Evolutionary conservation across 768 basidiomycete species (phyloP), one percentile per base, ranked within the genome.

Genomic region (Vararia minispora): DNA sequence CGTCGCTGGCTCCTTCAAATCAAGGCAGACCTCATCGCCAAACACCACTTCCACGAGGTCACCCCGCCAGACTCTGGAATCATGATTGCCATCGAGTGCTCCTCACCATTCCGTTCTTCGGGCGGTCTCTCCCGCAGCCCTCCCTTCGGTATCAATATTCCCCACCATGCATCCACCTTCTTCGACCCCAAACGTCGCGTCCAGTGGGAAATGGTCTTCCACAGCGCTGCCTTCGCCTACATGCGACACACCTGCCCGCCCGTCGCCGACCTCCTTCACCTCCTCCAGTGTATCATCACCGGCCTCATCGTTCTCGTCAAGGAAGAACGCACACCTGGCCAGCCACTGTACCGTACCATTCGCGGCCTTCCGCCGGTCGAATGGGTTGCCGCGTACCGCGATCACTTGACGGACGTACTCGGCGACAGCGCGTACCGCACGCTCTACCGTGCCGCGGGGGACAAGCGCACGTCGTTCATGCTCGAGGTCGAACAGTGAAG

Each of bases 171-270:
- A 27, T 79, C 77, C 28, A 84, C 85, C 18, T 88, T 89, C 60
- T 89, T 88, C 63, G 81, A 79, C 34, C 83, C 83, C 9, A 82
- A 88, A 55, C 65, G 85, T 48, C 74, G 82, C 43, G 72, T 87
- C 32, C 84, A 87, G 55, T 89, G 86, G 85, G 75, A 87, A 56
- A 86, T 87, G 84, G 82, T 86, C 50, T 89, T 89, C 54, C 84
- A 61, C 44, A 56, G 58, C 39, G 59, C 59, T 28, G 52, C 60
- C 37, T 63, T 64, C 50, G 58, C 58, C 18, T 54, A 55, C 42
- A 50, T 63, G 39, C 56, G 63, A 14, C 63, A 63, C 42, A 54
- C 55, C 43, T 57, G 60, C 12, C 58, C 55, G 29, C 57, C 62
- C 26, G 47, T 64, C 46, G 55, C 52, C 31, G 61, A 64, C 45